Evolutionary conservation across 2,329 filamentous ascomycete species (phyloP).

Genomic region (Neopestalotiopsis clavispora): DNA sequence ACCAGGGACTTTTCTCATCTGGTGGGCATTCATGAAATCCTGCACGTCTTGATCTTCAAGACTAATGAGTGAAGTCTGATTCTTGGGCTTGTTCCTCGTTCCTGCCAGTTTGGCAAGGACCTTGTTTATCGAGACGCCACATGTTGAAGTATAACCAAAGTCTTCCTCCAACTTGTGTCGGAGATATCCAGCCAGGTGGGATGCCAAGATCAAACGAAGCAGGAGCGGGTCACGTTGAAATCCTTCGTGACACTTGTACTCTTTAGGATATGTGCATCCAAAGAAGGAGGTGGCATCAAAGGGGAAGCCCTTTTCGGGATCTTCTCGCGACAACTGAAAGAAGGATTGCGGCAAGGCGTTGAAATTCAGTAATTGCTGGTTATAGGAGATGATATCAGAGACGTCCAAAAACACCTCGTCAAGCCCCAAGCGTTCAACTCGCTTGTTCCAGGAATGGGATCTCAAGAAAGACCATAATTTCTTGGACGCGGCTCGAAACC

Average conservation of each 20-base stretch:
- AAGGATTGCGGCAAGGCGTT: slow-evolving; percentile 71
- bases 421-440: slow-evolving; percentile 82
- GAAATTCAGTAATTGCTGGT: slow-evolving; percentile 71
- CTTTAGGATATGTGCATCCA: slow-evolving; percentile 56
- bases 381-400: slow-evolving; percentile 86
- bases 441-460: slow-evolving; percentile 76
- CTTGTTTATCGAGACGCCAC: slow-evolving; percentile 88
- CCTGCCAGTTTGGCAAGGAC: slow-evolving; percentile 85
- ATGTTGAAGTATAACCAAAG: slow-evolving; percentile 85
- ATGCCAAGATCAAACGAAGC: slow-evolving; percentile 74
- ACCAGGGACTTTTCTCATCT: slow-evolving; percentile 81
- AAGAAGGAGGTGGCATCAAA: slow-evolving; percentile 75
- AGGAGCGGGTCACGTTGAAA: slow-evolving; percentile 45
- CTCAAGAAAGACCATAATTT: slow-evolving; percentile 75
- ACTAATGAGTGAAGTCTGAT: slow-evolving; percentile 82
- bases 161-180: slow-evolving; percentile 74
- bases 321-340: slow-evolving; percentile 74
- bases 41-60: slow-evolving; percentile 62
- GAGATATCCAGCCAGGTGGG: slow-evolving; percentile 79
- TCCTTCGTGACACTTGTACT: slow-evolving; percentile 21
- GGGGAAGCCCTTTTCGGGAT: slow-evolving; percentile 79
- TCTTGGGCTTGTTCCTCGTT: slow-evolving; percentile 82
- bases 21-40: slow-evolving; percentile 75
- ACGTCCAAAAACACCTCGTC: slow-evolving; percentile 90
- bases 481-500: slow-evolving; percentile 88